Percentiles rank a stretch among this genome's conserved stretches.
Evolutionary conservation across 2,329 filamentous ascomycete species (phyloP).

Genomic region (Fusarium sp.): DNA sequence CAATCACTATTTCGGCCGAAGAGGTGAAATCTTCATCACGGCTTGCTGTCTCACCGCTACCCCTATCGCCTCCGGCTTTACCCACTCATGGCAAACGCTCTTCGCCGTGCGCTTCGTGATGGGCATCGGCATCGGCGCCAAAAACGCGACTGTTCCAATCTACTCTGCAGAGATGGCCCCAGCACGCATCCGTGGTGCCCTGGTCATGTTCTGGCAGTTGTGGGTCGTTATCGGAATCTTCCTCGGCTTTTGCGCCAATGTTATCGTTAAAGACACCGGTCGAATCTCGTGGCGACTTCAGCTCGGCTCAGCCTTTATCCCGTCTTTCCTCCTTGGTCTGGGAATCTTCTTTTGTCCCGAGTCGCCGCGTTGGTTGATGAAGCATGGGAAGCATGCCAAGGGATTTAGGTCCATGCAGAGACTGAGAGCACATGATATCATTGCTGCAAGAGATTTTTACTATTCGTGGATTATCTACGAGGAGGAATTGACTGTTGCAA

Average conservation of each 20-base stretch:
- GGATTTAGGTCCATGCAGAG: constrained; percentile 65
- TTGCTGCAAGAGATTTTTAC: constrained; percentile 69
- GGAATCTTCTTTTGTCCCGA: constrained; percentile 73
- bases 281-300: constrained; percentile 70
- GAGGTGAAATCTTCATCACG: constrained; percentile 73
- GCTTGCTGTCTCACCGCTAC: constrained; percentile 55
- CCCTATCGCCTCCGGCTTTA: constrained; percentile 61
- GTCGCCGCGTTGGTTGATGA: constrained; percentile 71
- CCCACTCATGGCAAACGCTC: constrained; percentile 73
- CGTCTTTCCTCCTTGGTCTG: constrained; percentile 62
- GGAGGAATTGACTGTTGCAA: constrained; percentile 46
- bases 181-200: constrained; percentile 72
- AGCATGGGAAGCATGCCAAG: constrained; percentile 67
- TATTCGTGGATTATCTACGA: constrained; percentile 54
- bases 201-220: constrained; percentile 81
- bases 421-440: constrained; percentile 63
- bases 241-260: constrained; percentile 63
- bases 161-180: constrained; percentile 79
- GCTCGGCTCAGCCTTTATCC: constrained; percentile 67
- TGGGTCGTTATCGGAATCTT: constrained; percentile 53
- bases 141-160: constrained; percentile 73
- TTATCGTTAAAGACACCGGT: constrained; percentile 64
- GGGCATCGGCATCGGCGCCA: constrained; percentile 75
- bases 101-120: constrained; percentile 73
- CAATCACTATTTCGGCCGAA: constrained; percentile 72